Evolutionary conservation across 2,329 filamentous ascomycete genomes (phyloP).

Genomic region (Aureobasidium sp.): DNA sequence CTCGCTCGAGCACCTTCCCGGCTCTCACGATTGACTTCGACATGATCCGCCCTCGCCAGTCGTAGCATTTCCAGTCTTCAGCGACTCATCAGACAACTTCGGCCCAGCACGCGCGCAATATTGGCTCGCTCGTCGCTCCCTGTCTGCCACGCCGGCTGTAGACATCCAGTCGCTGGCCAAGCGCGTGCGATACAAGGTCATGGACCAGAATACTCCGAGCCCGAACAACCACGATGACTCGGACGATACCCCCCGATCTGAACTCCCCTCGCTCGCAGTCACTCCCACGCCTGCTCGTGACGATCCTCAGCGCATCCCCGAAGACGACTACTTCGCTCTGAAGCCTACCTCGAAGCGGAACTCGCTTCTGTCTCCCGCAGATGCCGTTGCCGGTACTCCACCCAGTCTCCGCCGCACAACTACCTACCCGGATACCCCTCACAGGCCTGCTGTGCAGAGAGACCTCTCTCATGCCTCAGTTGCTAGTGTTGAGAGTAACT

Average conservation of each 20-base stretch:
- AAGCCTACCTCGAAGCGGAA: background rate
- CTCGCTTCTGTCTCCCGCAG: background rate
- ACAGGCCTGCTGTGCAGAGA: conserved; percentile 33
- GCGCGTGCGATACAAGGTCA: conserved; percentile 12
- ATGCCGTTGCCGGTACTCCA: background rate
- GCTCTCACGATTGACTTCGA: conserved; percentile 15
- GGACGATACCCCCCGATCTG: conserved; percentile 36
- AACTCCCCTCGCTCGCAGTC: conserved; percentile 29
- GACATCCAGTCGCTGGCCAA: conserved; percentile 12
- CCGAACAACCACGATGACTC: conserved; percentile 20
- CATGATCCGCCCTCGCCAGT: conserved; percentile 14
- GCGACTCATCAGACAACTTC: background rate
- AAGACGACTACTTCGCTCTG: conserved; percentile 23
- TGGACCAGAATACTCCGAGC: conserved; percentile 2
- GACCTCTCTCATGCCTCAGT: conserved; percentile 37
- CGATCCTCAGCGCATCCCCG: conserved; percentile 15
- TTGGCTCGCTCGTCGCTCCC: conserved; percentile 3
- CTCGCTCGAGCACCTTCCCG: conserved; percentile 8
- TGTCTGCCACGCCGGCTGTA: background rate
- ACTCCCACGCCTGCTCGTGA: conserved; percentile 17
- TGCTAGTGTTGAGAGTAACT: conserved; percentile 34
- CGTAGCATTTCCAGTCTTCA: conserved; percentile 2
- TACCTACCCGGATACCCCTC: conserved; percentile 13
- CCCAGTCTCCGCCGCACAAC: background rate
- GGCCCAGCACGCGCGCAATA: conserved; percentile 7